Conservation (phyloP, 1,284 basidiomycete species). For the Apiotrichum sp. region DNA sequence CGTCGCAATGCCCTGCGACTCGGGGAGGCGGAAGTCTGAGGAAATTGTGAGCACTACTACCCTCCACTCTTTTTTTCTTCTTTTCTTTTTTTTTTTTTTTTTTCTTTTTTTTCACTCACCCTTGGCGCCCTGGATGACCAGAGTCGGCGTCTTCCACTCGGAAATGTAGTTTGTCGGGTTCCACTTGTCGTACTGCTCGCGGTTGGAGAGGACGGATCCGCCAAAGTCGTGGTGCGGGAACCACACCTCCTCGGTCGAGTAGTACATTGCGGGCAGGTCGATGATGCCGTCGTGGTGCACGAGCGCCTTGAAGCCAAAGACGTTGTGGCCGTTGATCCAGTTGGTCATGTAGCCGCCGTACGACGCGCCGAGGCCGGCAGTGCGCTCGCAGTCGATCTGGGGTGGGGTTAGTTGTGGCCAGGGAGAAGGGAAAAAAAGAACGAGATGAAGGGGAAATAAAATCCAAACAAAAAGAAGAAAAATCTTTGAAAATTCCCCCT, state of each 20-base stretch:
- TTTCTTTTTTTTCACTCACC: too few relatives aligned
- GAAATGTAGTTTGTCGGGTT: slow-evolving; percentile 67
- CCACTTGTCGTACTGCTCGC: slow-evolving; percentile 43
- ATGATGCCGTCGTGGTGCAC: slow-evolving; percentile 78
- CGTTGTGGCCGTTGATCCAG: slow-evolving; percentile 90
- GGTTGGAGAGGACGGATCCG: slow-evolving; percentile 23
- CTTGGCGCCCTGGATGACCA: slow-evolving; percentile 78
- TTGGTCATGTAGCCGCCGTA: slow-evolving; percentile 55
- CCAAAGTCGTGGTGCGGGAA: slow-evolving; percentile 32
- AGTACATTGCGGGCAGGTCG: slow-evolving; percentile 56
- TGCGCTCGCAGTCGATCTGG: slow-evolving; percentile 71
- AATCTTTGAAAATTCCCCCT: too few relatives aligned
- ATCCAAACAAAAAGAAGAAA: not conserved
- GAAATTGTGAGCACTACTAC: too few relatives aligned
- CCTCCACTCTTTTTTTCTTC: too few relatives aligned
- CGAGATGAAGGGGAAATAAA: not conserved
- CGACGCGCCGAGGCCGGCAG: slow-evolving; percentile 56
- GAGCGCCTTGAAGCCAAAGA: slow-evolving; percentile 79
- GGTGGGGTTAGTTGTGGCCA: too few relatives aligned
- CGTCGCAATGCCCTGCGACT: slow-evolving; percentile 69
- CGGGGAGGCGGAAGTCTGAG: slow-evolving; percentile 68
- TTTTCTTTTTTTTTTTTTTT: too few relatives aligned
- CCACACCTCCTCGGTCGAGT: slow-evolving; percentile 59
- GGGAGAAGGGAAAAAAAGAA: too few relatives aligned
- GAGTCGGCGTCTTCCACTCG: slow-evolving; percentile 78